Evolutionary conservation across 2,329 filamentous ascomycete species (phyloP), one percentile per base, ranked within the genome.

Genomic region (Penicillium sp.): DNA sequence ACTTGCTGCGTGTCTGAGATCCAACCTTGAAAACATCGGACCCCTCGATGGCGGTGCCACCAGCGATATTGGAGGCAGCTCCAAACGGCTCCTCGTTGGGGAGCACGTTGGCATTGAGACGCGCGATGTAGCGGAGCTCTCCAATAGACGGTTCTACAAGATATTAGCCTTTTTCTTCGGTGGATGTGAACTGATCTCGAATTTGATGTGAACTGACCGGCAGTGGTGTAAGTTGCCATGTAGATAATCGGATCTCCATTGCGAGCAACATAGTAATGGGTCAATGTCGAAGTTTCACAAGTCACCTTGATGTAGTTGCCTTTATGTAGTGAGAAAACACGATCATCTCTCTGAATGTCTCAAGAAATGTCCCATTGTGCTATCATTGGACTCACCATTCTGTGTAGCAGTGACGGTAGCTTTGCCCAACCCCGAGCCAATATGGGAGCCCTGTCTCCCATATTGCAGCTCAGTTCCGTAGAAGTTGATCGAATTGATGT

Each of bases 1-100:
- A 86, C 65, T 86, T 86, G 66, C 78, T 82, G 35, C 83, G 77
- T 0, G 83, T 86, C 62, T 86, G 71, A 24, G 81, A 78, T 53
- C 72, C 66, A 39, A 86, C 80, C 7, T 81, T 50, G 59, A 77
- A 86, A 51, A 66, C 63, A 49, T 81, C 78, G 1, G 73, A 76
- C 37, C 75, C 82, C 62, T 85, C 83, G 44, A 85, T 71, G 2
- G 77, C 72, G 8, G 70, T 71, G 28, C 74, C 74, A 27, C 74
- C 75, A 1, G 66, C 68, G 0, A 80, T 84, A 25, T 74, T 80
- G 0, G 82, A 84, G 4, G 72, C 79, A 3, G 67, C 66, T 27
- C 76, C 77, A 50, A 77, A 79, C 28, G 78, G 77, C 48, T 78
- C 72, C 59, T 80, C 77, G 43, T 70, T 68, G 1, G 78, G 75